Conservation (phyloP, 495 filamentous ascomycete genomes). For the Rusavskia elegans region DNA sequence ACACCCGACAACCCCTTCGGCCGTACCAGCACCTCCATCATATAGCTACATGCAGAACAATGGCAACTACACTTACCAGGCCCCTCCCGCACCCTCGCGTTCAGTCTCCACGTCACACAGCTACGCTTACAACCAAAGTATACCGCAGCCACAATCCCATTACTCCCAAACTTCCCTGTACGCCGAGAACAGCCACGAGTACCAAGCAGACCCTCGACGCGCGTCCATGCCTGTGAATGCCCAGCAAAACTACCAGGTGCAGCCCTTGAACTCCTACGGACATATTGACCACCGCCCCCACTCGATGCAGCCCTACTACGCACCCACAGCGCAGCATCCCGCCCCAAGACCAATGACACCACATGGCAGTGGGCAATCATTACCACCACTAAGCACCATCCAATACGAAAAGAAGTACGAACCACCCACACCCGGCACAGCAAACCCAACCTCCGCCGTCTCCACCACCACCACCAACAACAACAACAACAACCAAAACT, state of each 20-base stretch:
- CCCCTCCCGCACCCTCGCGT: constrained; percentile 6
- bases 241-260: constrained; percentile 1
- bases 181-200: constrained; percentile 1
- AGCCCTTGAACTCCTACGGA: constrained; percentile 4
- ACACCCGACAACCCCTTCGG: constrained; percentile 3
- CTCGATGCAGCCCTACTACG: constrained; percentile 3
- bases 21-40: constrained; percentile 1
- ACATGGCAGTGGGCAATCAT: not conserved
- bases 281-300: constrained; percentile 4
- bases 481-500: not conserved
- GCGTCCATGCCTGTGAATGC: not conserved
- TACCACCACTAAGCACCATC: constrained; percentile 1
- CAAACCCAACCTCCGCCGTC: not conserved
- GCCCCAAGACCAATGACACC: constrained; percentile 7
- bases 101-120: constrained; percentile 8
- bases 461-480: no score
- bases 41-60: constrained; percentile 8
- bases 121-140: constrained; percentile 7
- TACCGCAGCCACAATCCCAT: constrained; percentile 6
- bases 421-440: not conserved
- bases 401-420: not conserved
- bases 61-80: constrained; percentile 4
- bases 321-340: constrained; percentile 3
- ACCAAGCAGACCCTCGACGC: constrained; percentile 2
- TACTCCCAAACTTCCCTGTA: constrained; percentile 7